These are phyloP conservation scores for Cladosporium sphaerospermum DNA, from an alignment of 2,329 filamentous ascomycete genomes.

Conservation along the genomic window DNA sequence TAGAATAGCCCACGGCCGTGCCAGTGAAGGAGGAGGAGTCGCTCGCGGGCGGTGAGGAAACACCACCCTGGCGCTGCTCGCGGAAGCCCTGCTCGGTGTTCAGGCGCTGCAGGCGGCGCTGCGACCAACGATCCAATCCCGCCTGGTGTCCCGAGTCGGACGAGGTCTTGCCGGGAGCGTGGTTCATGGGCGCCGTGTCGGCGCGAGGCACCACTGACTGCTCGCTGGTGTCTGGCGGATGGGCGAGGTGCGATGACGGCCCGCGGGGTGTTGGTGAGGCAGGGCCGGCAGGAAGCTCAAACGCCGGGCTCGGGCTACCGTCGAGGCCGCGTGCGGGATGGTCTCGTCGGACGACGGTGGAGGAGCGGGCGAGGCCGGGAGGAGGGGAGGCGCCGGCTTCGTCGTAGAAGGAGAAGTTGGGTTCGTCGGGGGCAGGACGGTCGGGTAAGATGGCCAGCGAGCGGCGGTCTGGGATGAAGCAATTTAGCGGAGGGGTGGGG, in stretches of 20 bases:
- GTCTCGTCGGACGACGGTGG: slow-evolving; percentile 21
- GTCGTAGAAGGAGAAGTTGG: slow-evolving; percentile 14
- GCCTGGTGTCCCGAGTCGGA: slow-evolving; percentile 27
- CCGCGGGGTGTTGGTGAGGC: slow-evolving; percentile 10
- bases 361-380: slow-evolving; percentile 21
- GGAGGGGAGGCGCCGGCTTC: slow-evolving; percentile 12
- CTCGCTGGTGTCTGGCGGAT: slow-evolving; percentile 4
- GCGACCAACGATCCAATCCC: slow-evolving; percentile 31
- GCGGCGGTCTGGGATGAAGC: slow-evolving; percentile 17
- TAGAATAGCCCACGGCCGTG: slow-evolving; percentile 9
- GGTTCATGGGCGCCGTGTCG: slow-evolving; percentile 25
- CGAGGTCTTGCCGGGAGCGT: slow-evolving; percentile 27
- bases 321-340: slow-evolving; percentile 3
- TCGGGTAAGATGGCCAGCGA: slow-evolving; percentile 19
- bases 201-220: slow-evolving; percentile 10
- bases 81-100: slow-evolving; percentile 35
- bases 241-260: slow-evolving; percentile 7
- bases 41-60: slow-evolving; percentile 19
- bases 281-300: neutral
- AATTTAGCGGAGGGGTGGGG: neutral
- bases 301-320: slow-evolving; percentile 1
- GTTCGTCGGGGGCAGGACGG: slow-evolving; percentile 11
- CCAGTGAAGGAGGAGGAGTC: slow-evolving; percentile 14
- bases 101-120: slow-evolving; percentile 33
- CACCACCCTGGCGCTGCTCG: slow-evolving; percentile 30